Evolutionary conservation across 257 asterid species (phyloP), one percentile per base, ranked within the genome.

Genomic region (Orobanche coerulescens): DNA sequence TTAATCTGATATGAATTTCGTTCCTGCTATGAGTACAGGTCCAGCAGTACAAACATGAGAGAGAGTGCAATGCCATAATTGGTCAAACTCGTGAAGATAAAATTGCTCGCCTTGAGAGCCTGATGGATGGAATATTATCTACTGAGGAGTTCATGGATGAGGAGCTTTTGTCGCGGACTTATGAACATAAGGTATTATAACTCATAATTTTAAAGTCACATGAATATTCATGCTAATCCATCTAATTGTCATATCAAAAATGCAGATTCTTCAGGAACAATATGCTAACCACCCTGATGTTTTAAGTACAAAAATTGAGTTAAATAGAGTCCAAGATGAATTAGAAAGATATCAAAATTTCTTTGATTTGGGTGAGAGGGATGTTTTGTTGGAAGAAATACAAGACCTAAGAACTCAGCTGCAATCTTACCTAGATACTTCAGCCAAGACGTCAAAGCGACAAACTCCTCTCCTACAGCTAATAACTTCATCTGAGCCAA

Each of bases 41-140:
- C 74, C 96, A 86, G 79, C 99, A 89, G 67, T 93, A 93, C 81
- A 93, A 90, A 66, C 99, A 83, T 49, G 99, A 93, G 95, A 79
- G 97, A 75, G 97, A 86, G 78, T 89, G 99, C 76, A 89, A 89
- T 52, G 78, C 95, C 53, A 73, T 89, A 70, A 81, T 93, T 66
- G 69, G 87, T 69, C 99, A 80, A 84, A 83, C 94, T 40, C 89
- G 96, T 61, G 97, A 93, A 70, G 99, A 93, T 73, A 93, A 89
- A 78, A 89, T 89, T 73, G 81, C 76, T 71, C 94, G 97, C 57
- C 96, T 89, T 52, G 97, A 89, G 84, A 86, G 81, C 90, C 82
- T 93, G 70, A 87, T 93, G 91, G 99, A 93, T 76, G 96, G 97
- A 73, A 68, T 89, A 65, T 68, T 93, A 62, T 80, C 90, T 30